Evolutionary conservation across 2,329 filamentous ascomycete species (phyloP).

Genomic region (Sordariomycetes sp.): DNA sequence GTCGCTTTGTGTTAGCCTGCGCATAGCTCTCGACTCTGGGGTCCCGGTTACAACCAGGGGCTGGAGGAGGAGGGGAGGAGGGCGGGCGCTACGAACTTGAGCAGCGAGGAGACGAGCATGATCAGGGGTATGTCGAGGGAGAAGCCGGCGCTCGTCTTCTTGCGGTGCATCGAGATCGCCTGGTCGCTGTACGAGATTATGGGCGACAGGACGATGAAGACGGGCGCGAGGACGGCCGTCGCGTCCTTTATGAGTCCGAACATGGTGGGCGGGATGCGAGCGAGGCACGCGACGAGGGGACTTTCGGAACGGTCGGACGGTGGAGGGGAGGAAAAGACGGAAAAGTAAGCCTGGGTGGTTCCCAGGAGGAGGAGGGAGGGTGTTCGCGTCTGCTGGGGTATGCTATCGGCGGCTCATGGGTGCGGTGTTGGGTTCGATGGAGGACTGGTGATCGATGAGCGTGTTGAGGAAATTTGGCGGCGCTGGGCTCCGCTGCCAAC

Average conservation of each 20-base stretch:
- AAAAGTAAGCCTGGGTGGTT: not conserved
- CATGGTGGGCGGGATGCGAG: not conserved
- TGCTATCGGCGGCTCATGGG: not conserved
- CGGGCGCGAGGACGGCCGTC: slow-evolving; percentile 44
- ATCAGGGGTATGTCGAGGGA: slow-evolving; percentile 60
- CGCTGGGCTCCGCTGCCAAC: not conserved
- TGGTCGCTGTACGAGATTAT: slow-evolving; percentile 54
- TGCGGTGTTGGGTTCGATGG: not conserved
- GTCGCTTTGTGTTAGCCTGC: not conserved
- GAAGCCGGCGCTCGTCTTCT: slow-evolving; percentile 52
- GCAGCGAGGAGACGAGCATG: slow-evolving; percentile 55
- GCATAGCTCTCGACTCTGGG: not conserved
- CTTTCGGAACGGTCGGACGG: not conserved
- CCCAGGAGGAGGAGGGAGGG: not conserved
- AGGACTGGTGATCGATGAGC: not conserved
- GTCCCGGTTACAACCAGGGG: not conserved
- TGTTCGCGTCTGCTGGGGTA: not conserved
- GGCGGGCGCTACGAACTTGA: slow-evolving; percentile 33
- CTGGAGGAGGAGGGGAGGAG: not conserved
- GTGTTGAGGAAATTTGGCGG: not conserved
- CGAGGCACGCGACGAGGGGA: not conserved
- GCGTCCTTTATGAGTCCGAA: slow-evolving; percentile 30
- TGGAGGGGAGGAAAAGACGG: not conserved
- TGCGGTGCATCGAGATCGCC: slow-evolving; percentile 49
- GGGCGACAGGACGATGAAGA: slow-evolving; percentile 51